Evolutionary conservation across 106 monocot species (phyloP).

Genomic region (Acanthochlamys bracteata): DNA sequence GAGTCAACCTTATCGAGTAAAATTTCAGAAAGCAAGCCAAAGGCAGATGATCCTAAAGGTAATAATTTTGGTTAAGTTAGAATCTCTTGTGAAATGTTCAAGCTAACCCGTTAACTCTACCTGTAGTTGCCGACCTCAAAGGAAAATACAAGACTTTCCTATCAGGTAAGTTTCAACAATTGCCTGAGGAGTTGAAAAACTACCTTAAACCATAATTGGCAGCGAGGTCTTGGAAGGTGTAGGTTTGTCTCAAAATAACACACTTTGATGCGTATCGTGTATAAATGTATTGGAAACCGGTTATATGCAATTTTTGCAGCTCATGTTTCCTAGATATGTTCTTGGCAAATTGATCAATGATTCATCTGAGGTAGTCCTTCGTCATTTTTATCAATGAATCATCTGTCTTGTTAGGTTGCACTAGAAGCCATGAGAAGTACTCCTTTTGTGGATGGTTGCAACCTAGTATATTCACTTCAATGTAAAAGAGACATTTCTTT

Average conservation of each 20-base stretch:
- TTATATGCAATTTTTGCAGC: background rate
- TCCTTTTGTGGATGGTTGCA: too few species aligned
- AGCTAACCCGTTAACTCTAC: background rate
- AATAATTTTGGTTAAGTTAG: background rate
- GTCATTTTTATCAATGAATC: background rate
- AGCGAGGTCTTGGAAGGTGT: background rate
- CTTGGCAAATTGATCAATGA: background rate
- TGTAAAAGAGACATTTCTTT: too few species aligned
- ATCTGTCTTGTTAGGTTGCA: too few species aligned
- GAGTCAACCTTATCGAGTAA: slow-evolving; percentile 29
- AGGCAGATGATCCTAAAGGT: slow-evolving; percentile 45
- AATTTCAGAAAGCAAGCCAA: slow-evolving; percentile 21
- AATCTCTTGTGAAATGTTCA: background rate
- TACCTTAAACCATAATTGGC: background rate
- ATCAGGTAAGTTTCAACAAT: slow-evolving; percentile 45
- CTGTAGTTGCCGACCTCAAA: slow-evolving; percentile 58
- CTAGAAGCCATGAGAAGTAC: too few species aligned
- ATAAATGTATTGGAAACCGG: background rate
- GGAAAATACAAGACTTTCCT: slow-evolving; percentile 69
- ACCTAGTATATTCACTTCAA: too few species aligned
- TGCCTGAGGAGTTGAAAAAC: slow-evolving; percentile 57
- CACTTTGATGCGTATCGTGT: background rate
- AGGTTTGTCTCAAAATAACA: background rate
- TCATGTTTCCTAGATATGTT: background rate
- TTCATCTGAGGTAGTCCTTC: background rate